A percentile compares a stretch with the other conserved stretches of the same genome.
phyloP scores from a whole-genome alignment of 2,329 filamentous ascomycete species.

The Exophiala sp. region DNA sequence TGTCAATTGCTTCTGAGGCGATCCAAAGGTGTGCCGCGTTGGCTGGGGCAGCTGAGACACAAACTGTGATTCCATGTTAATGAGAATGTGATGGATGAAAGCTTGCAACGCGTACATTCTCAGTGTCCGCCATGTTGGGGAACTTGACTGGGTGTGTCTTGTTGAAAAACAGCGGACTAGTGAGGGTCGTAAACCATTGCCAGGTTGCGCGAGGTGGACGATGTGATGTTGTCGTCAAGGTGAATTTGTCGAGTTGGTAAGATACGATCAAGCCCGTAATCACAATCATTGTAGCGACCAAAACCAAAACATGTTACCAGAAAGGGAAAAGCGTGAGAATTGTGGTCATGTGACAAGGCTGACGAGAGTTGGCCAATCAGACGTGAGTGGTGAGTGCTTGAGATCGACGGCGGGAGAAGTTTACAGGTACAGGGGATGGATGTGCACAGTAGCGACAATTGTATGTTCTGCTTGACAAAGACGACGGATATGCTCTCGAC shows the following conservation, averaged over 20 bases:
- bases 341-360: neutral
- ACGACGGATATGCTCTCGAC: too few species aligned
- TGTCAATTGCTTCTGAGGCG: conserved; percentile 36
- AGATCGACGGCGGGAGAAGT: too few species aligned
- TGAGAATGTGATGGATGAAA: neutral
- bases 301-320: conserved; percentile 2
- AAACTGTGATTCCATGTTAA: conserved; percentile 25
- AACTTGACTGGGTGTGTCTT: neutral
- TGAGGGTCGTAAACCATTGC: conserved; percentile 2
- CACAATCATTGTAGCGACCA: neutral
- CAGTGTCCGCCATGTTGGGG: conserved; percentile 19
- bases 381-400: neutral
- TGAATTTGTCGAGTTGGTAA: neutral
- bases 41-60: conserved; percentile 35
- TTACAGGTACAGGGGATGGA: too few species aligned
- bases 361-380: neutral
- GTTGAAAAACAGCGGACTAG: neutral
- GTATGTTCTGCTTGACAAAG: too few species aligned
- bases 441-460: too few species aligned
- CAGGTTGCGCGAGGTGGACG: neutral
- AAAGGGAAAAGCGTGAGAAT: neutral
- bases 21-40: conserved; percentile 29
- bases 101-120: conserved; percentile 21
- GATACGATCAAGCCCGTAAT: neutral
- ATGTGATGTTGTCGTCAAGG: neutral